These are phyloP conservation scores for Teunomyces pallodes DNA, from an alignment of 805 yeast genomes.

Conservation along the genomic window DNA sequence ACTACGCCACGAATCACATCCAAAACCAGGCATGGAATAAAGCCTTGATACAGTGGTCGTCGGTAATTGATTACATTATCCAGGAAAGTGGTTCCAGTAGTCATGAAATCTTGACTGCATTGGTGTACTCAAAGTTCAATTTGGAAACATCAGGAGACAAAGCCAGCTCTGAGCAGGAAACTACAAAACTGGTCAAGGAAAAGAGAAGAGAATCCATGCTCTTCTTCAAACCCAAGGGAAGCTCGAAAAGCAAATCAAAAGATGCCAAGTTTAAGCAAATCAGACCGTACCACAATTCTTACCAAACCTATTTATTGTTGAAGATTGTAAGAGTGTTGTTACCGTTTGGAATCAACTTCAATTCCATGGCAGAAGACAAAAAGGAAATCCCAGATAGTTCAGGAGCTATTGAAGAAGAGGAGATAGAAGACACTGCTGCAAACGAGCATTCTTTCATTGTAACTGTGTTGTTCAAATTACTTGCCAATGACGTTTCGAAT, in stretches of 20 bases:
- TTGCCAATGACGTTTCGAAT: slow-evolving; percentile 31
- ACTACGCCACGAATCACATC: slow-evolving; percentile 21
- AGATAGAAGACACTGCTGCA: slow-evolving; percentile 13
- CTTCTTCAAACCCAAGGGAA: slow-evolving; percentile 25
- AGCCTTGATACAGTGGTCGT: slow-evolving; percentile 26
- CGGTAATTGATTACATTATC: slow-evolving; percentile 28
- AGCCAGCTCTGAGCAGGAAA: background rate
- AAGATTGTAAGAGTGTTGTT: slow-evolving; percentile 28
- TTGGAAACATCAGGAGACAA: slow-evolving; percentile 8
- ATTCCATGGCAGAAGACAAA: slow-evolving; percentile 16
- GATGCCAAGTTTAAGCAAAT: slow-evolving; percentile 15
- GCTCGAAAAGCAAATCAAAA: slow-evolving; percentile 16
- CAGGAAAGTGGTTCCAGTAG: slow-evolving; percentile 36
- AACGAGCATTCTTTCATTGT: slow-evolving; percentile 24
- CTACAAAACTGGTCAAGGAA: slow-evolving; percentile 4
- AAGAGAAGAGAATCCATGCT: slow-evolving; percentile 22
- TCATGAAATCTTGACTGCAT: slow-evolving; percentile 35
- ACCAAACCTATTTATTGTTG: slow-evolving; percentile 31
- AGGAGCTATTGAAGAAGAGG: slow-evolving; percentile 16
- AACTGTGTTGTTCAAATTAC: slow-evolving; percentile 28
- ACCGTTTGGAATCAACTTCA: slow-evolving; percentile 36
- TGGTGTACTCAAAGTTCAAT: slow-evolving; percentile 29
- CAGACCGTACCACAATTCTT: slow-evolving; percentile 33
- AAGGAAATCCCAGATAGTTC: slow-evolving; percentile 4
- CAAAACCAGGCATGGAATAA: slow-evolving; percentile 34